Conservation (phyloP, 2,329 filamentous ascomycete genomes). For the Acarospora socialis region DNA sequence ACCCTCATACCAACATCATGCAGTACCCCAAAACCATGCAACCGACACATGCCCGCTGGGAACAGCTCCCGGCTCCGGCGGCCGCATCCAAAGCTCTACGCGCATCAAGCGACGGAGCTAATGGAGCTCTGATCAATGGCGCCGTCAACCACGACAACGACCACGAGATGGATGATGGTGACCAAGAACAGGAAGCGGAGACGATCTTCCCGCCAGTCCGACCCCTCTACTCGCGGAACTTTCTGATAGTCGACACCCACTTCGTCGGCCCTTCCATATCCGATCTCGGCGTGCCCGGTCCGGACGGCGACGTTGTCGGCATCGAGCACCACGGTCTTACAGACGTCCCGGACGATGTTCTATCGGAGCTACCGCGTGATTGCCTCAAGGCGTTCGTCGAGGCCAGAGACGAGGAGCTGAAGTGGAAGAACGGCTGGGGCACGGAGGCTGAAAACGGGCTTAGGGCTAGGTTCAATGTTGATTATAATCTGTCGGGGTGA, state of each 20-base stretch:
- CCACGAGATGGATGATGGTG: constrained; percentile 1
- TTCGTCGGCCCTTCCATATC: constrained; percentile 45
- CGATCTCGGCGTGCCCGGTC: constrained; percentile 45
- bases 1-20: constrained; percentile 85
- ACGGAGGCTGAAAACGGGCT: constrained; percentile 46
- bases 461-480: constrained; percentile 20
- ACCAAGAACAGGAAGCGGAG: constrained; percentile 6
- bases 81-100: constrained; percentile 14
- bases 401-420: constrained; percentile 47
- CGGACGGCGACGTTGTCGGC: constrained; percentile 37
- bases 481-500: too few species aligned
- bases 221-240: constrained; percentile 45
- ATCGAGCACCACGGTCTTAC: constrained; percentile 22
- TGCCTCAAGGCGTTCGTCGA: constrained; percentile 60
- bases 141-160: constrained; percentile 14
- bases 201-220: constrained; percentile 41
- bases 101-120: constrained; percentile 23
- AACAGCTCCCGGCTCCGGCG: constrained; percentile 44
- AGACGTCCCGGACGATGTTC: constrained; percentile 26
- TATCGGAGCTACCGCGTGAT: constrained; percentile 29
- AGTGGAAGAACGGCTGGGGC: constrained; percentile 64
- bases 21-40: constrained; percentile 82
- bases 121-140: constrained; percentile 23
- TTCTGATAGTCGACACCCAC: constrained; percentile 46
- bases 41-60: constrained; percentile 72